Evolutionary conservation across 495 filamentous ascomycete genomes (phyloP).

Genomic region (Aspergillus homomorphus): DNA sequence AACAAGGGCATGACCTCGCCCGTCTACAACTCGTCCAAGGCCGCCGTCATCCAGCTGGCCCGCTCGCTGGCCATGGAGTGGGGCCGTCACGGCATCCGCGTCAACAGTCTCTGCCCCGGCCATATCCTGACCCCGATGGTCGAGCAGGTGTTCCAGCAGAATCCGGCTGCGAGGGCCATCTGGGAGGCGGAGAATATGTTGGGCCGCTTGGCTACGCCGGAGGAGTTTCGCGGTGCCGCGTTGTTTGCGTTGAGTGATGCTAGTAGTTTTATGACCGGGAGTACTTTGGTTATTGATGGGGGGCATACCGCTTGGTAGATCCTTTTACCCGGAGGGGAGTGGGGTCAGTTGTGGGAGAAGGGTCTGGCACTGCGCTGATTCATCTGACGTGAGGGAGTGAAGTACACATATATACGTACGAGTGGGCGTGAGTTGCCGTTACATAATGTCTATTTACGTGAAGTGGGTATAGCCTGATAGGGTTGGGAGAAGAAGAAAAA

Average conservation of each 20-base stretch:
- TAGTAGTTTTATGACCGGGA: conserved; percentile 70
- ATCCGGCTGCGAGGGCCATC: conserved; percentile 52
- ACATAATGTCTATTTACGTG: too few species aligned
- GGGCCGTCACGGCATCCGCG: conserved; percentile 63
- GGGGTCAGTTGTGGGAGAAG: too few species aligned
- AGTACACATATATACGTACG: too few species aligned
- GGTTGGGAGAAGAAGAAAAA: too few species aligned
- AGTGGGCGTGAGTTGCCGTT: too few species aligned
- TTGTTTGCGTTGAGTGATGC: conserved; percentile 61
- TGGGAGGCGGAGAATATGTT: conserved; percentile 73
- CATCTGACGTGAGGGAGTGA: too few species aligned
- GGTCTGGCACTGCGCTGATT: too few species aligned
- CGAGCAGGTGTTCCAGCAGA: conserved; percentile 60
- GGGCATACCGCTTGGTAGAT: conserved; percentile 57
- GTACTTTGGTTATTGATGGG: conserved; percentile 58
- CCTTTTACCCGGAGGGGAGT: not conserved
- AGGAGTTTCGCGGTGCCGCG: conserved; percentile 65
- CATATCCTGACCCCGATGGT: conserved; percentile 76
- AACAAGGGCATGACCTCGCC: conserved; percentile 68
- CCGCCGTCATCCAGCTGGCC: conserved; percentile 63
- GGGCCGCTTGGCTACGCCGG: conserved; percentile 57
- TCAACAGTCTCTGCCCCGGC: conserved; percentile 65
- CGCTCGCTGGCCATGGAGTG: conserved; percentile 71
- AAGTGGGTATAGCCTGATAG: too few species aligned
- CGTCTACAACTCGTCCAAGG: conserved; percentile 70